These are phyloP conservation scores for Microstegium vimineum DNA, from an alignment of 176 grass and related monocot genomes.

Conservation along the genomic window DNA sequence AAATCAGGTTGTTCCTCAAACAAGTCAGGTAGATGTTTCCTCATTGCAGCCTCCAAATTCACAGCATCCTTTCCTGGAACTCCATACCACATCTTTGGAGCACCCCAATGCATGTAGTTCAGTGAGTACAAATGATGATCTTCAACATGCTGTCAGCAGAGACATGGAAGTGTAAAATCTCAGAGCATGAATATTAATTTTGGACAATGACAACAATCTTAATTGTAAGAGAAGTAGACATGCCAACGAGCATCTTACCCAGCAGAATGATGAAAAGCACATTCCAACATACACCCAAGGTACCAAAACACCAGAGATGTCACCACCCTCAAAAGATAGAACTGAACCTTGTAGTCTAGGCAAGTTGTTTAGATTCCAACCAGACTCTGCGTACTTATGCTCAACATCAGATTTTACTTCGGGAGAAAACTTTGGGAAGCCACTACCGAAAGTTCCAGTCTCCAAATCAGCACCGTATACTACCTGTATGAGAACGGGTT, in stretches of 20 bases:
- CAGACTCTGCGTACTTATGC: slow-evolving; percentile 58
- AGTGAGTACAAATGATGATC: slow-evolving; percentile 93
- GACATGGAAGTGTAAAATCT: background rate
- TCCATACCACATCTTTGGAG: slow-evolving; percentile 96
- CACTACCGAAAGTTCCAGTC: slow-evolving; percentile 72
- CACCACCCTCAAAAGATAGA: slow-evolving; percentile 73
- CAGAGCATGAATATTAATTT: background rate
- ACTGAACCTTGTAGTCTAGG: slow-evolving; percentile 83
- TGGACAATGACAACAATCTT: background rate
- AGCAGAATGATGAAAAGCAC: slow-evolving; percentile 99
- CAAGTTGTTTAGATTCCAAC: slow-evolving; percentile 95
- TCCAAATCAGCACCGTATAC: slow-evolving; percentile 90
- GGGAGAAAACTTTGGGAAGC: slow-evolving; percentile 61
- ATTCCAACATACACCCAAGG: slow-evolving; percentile 96
- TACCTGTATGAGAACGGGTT: slow-evolving; percentile 40
- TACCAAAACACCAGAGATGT: slow-evolving; percentile 92
- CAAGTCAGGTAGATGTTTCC: slow-evolving; percentile 75
- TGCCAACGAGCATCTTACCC: slow-evolving; percentile 56
- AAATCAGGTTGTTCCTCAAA: slow-evolving; percentile 96
- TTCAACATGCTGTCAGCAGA: slow-evolving; percentile 78
- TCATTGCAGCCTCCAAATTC: slow-evolving; percentile 83
- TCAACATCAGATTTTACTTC: slow-evolving; percentile 47
- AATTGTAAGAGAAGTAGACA: background rate
- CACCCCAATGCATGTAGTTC: slow-evolving; percentile 93
- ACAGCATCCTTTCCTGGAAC: slow-evolving; percentile 77